Evolutionary conservation across 306 rosid species (phyloP), one percentile per base, ranked within the genome.

Genomic region (Begonia masoniana): DNA sequence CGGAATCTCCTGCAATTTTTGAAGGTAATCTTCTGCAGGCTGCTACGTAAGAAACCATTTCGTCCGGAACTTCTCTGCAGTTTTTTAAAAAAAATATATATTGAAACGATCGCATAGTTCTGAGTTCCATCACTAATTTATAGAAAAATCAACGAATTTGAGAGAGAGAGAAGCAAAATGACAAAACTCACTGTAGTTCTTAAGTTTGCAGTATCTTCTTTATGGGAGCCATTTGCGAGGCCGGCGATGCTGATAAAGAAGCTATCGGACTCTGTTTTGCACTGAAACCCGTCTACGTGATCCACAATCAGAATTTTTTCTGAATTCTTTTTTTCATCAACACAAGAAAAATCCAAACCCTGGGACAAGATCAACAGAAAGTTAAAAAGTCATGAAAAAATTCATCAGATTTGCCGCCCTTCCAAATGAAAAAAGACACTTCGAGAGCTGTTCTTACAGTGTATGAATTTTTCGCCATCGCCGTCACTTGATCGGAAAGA

Each of bases 101-200:
- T 16, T 23, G 6, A 51, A 16, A 31, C 39, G 39, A 19, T 51
- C 19, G 49, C 13, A 10, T 45, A 45, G 15, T 10, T 45, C n/a
- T n/a, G 49, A 45, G 9, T 12, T n/a, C 13, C 49, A 10, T 45
- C 49, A 0, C 49, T n/a, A n/a, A 11, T n/a, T n/a, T n/a, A 51
- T 13, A 50, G 31, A 51, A 51, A 26, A 14, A 51, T 51, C 23
- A 15, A 15, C 4, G 31, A 10, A 15, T 4, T 13, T 10, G 11
- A 15, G 19, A 51, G 11, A 15, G 21, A 51, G 21, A 51, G 7
- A 51, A 51, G 55, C 7, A 21, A 51, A 26, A 23, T 3, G 23
- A 51, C 13, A 51, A 51, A 23, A 15, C 55, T 51, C 10, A 50
- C 54, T 11, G 54, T 50, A 10, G 23, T 50, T 50, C 54, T 50